Percentiles rank a stretch among this genome's conserved stretches.
phyloP scores from a whole-genome alignment of 805 yeast species.

The Metschnikowia vanudenii region DNA sequence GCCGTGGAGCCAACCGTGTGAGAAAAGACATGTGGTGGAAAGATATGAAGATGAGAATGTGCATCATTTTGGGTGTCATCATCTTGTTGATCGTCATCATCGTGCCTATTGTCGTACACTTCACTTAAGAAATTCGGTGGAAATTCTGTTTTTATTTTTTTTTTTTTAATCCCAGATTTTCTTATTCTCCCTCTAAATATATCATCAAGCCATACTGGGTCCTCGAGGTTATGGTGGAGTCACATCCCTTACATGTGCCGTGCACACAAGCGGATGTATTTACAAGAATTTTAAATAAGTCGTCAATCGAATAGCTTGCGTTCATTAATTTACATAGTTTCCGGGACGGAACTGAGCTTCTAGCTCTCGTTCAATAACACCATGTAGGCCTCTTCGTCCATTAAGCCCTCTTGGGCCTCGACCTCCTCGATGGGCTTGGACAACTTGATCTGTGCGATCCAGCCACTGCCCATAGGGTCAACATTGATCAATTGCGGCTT shows the following conservation, averaged over 20 bases:
- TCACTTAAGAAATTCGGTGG: conserved; percentile 34
- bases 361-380: conserved; percentile 50
- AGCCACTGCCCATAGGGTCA: conserved; percentile 93
- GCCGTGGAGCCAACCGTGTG: conserved; percentile 94
- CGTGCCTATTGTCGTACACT: conserved; percentile 92
- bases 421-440: conserved; percentile 34
- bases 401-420: conserved; percentile 42
- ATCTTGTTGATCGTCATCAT: conserved; percentile 82
- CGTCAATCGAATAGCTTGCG: conserved; percentile 2
- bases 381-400: conserved; percentile 57
- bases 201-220: no score
- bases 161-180: no score
- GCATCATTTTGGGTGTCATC: conserved; percentile 74
- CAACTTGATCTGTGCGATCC: conserved; percentile 80
- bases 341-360: neutral
- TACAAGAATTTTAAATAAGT: neutral
- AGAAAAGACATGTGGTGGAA: conserved; percentile 99
- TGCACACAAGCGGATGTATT: neutral
- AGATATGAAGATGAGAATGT: conserved; percentile 93
- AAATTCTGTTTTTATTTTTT: no score
- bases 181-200: no score
- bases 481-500: conserved; percentile 76
- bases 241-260: neutral
- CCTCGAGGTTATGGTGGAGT: neutral
- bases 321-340: conserved; percentile 1